Conservation (phyloP, 306 rosid genomes). For the Phaseolus lunatus region DNA sequence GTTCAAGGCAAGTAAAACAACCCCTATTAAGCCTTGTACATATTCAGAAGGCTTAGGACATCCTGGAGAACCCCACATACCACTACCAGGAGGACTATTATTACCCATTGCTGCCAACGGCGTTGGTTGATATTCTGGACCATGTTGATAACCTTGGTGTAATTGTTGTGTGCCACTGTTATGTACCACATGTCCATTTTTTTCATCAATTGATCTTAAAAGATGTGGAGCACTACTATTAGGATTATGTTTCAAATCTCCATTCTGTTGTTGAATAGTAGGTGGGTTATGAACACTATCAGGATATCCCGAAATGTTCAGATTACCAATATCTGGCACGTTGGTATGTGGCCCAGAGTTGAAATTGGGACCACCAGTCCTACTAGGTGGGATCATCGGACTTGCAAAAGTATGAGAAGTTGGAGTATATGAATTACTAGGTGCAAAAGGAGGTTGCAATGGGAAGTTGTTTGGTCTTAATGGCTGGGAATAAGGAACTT, state of each 20-base stretch:
- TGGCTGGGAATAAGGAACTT: constrained; percentile 58
- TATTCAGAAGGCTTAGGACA: constrained; percentile 74
- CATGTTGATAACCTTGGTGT: constrained; percentile 57
- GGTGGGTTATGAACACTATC: constrained; percentile 54
- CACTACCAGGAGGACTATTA: constrained; percentile 60
- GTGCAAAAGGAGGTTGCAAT: constrained; percentile 61
- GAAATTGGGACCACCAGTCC: constrained; percentile 61
- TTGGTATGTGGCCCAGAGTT: constrained; percentile 51
- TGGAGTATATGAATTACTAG: constrained; percentile 51
- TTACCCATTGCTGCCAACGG: constrained; percentile 45
- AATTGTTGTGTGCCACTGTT: constrained; percentile 57
- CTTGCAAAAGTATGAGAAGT: constrained; percentile 58
- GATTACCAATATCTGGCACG: constrained; percentile 64
- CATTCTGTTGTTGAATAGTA: constrained; percentile 52
- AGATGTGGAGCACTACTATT: constrained; percentile 49
- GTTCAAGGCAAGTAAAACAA: constrained; percentile 81
- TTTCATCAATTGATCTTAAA: constrained; percentile 52
- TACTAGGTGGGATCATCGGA: constrained; percentile 57
- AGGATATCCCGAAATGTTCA: constrained; percentile 59
- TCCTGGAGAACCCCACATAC: constrained; percentile 79
- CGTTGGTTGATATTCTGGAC: constrained; percentile 54
- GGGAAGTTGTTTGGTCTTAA: constrained; percentile 60
- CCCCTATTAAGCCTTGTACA: constrained; percentile 85
- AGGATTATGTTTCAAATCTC: constrained; percentile 62
- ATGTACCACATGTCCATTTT: constrained; percentile 59